These are phyloP conservation scores for Fusarium sp. DNA, from an alignment of 2,329 filamentous ascomycete species.

Conservation along the genomic window DNA sequence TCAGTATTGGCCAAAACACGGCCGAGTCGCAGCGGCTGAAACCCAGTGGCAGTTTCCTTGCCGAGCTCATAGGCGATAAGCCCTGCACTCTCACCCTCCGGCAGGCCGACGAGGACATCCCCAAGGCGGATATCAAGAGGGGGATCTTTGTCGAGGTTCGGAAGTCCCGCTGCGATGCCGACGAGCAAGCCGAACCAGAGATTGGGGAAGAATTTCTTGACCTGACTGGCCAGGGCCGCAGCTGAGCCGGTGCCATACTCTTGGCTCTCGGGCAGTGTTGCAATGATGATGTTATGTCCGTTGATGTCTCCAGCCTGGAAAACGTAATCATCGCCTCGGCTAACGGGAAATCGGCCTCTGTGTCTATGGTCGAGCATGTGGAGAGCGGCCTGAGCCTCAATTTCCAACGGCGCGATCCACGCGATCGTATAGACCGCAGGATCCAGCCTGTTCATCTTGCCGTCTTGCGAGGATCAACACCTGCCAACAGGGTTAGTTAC, in stretches of 20 bases:
- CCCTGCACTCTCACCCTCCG: constrained; percentile 38
- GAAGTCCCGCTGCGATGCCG: constrained; percentile 52
- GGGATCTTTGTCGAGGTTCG: constrained; percentile 38
- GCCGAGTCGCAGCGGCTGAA: constrained; percentile 43
- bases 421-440: constrained; percentile 47
- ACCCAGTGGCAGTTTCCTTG: constrained; percentile 45
- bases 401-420: constrained; percentile 53
- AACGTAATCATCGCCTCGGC: constrained; percentile 51
- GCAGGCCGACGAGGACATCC: constrained; percentile 50
- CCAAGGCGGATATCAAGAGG: constrained; percentile 53
- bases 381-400: constrained; percentile 52
- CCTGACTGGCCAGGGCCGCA: constrained; percentile 49
- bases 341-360: constrained; percentile 45
- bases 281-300: constrained; percentile 52
- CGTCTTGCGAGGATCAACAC: background rate
- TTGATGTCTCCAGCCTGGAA: constrained; percentile 52
- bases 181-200: constrained; percentile 53
- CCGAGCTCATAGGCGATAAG: constrained; percentile 51
- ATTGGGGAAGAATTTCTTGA: constrained; percentile 51
- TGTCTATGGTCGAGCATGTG: constrained; percentile 50
- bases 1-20: constrained; percentile 45
- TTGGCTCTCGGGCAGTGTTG: constrained; percentile 48
- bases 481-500: background rate
- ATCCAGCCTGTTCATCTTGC: constrained; percentile 18
- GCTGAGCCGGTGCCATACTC: constrained; percentile 51